Evolutionary conservation across 1,284 basidiomycete genomes (phyloP).

Genomic region (Grifola frondosa): DNA sequence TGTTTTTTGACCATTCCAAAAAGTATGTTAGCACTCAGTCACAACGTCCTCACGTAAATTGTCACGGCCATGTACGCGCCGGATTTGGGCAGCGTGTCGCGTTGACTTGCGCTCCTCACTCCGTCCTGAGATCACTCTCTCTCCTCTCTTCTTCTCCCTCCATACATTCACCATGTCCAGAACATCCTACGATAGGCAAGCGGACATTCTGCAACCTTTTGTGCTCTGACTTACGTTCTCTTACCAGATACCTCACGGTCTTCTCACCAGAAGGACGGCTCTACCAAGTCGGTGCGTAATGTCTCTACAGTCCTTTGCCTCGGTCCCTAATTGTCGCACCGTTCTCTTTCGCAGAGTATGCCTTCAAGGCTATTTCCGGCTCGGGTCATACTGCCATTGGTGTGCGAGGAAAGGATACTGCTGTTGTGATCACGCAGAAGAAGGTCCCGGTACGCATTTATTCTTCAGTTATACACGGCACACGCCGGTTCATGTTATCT

Average conservation of each 20-base stretch:
- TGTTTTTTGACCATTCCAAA: too few relatives aligned
- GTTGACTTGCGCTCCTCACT: slow-evolving; percentile 33
- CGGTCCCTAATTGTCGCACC: neutral
- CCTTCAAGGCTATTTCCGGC: slow-evolving; percentile 98
- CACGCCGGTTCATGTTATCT: neutral
- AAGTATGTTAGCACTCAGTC: too few relatives aligned
- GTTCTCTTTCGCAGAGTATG: slow-evolving; percentile 73
- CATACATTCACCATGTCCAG: slow-evolving; percentile 61
- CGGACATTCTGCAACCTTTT: neutral
- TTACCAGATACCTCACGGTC: slow-evolving; percentile 78
- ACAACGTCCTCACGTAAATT: too few relatives aligned
- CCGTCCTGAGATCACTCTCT: slow-evolving; percentile 5
- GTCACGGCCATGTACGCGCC: neutral
- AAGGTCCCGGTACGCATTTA: slow-evolving; percentile 85
- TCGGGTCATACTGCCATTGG: slow-evolving; percentile 94
- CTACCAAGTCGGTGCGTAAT: slow-evolving; percentile 95
- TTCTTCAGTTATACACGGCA: neutral
- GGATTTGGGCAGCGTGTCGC: slow-evolving; percentile 15
- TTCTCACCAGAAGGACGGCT: slow-evolving; percentile 94
- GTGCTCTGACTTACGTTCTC: neutral
- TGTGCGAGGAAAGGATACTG: slow-evolving; percentile 91
- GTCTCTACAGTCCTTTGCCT: neutral
- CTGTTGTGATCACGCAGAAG: slow-evolving; percentile 96
- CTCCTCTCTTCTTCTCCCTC: slow-evolving; percentile 11
- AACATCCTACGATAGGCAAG: slow-evolving; percentile 77